A percentile compares a stretch with the other conserved stretches of the same genome.
These are phyloP conservation scores for Sphagnum magellanicum DNA, from an alignment of 228 moss, liverwort and hornwort species.

Conservation along the genomic window DNA sequence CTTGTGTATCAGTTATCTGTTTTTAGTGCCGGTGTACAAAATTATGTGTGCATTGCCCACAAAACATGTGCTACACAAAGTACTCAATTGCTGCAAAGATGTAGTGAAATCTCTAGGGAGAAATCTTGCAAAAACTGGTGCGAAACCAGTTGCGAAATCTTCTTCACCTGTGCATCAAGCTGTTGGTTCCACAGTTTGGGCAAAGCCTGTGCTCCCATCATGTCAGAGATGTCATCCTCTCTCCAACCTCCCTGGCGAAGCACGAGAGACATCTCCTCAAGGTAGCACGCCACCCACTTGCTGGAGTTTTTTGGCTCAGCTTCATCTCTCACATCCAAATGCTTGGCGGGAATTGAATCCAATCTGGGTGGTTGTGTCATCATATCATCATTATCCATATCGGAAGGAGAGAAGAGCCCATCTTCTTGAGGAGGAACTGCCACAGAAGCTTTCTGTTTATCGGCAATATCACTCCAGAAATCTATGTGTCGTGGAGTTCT, in stretches of 20 bases:
- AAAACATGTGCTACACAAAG: no score
- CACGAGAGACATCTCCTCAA: constrained; percentile 33
- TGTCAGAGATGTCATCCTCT: constrained; percentile 43
- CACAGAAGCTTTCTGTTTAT: constrained; percentile 19
- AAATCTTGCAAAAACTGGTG: no score
- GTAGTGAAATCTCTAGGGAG: no score
- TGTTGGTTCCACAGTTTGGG: constrained; percentile 9
- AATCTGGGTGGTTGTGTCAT: no score
- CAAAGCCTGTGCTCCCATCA: constrained; percentile 24
- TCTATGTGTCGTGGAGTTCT: constrained; percentile 41
- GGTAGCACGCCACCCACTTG: constrained; percentile 39
- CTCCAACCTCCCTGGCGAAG: constrained; percentile 46
- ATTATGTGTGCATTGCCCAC: no score
- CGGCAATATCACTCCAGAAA: constrained; percentile 47
- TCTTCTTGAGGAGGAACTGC: no score
- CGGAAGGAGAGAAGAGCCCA: no score
- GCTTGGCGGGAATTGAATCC: not conserved
- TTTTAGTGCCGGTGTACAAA: no score
- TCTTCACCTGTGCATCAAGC: constrained; percentile 1
- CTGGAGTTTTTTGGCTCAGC: not conserved
- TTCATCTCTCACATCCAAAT: constrained; percentile 9
- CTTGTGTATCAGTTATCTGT: no score
- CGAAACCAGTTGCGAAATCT: no score
- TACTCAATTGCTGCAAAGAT: no score
- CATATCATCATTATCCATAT: no score